Evolutionary conservation across 2,329 filamentous ascomycete genomes (phyloP).

Genomic region (Simplicillium sp.): DNA sequence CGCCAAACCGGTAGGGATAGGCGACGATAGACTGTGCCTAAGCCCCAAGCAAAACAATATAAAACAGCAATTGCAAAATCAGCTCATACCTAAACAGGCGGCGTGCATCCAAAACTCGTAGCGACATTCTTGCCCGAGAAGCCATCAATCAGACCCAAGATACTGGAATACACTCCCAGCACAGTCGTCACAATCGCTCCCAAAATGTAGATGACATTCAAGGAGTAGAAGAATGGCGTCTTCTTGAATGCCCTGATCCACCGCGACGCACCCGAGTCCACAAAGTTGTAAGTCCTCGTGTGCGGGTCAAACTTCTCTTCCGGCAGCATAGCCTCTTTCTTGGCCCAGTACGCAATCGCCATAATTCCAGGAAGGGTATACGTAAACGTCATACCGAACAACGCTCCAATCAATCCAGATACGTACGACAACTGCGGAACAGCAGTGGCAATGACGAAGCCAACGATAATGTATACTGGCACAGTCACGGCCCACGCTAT

Average conservation of each 20-base stretch:
- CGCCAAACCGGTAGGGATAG: too few species aligned
- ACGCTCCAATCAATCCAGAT: constrained; percentile 38
- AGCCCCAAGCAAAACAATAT: too few species aligned
- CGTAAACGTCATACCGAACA: constrained; percentile 46
- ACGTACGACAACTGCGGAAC: constrained; percentile 41
- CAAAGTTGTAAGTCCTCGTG: background rate
- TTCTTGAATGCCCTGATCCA: background rate
- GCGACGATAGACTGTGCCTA: too few species aligned
- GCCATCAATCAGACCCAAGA: background rate
- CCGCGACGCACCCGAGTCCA: background rate
- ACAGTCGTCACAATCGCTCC: background rate
- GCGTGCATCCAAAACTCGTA: background rate
- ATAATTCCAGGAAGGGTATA: constrained; percentile 43
- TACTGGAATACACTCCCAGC: background rate
- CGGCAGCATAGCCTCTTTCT: constrained; percentile 1
- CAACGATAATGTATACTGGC: constrained; percentile 45
- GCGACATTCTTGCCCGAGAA: background rate
- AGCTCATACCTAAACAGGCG: background rate
- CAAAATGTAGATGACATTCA: background rate
- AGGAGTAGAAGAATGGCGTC: background rate
- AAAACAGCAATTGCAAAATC: too few species aligned
- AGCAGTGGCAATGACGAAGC: constrained; percentile 42
- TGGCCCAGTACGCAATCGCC: constrained; percentile 1
- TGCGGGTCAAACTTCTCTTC: constrained; percentile 3
- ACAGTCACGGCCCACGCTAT: constrained; percentile 36